Conservation (phyloP, 2,329 filamentous ascomycete species). For the Cordyceps cicadae region DNA sequence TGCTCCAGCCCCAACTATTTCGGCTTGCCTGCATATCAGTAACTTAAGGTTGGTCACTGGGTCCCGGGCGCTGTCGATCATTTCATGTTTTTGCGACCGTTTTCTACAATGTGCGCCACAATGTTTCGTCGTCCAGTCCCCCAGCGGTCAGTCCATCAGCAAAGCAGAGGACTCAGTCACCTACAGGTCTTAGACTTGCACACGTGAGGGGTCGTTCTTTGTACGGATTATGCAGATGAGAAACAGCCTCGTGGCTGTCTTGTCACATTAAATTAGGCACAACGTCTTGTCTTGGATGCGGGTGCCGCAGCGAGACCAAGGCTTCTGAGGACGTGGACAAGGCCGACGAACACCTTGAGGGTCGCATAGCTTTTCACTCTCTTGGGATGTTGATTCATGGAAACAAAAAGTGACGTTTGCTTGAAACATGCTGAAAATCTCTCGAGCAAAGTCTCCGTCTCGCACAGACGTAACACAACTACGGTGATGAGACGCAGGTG, state of each 20-base stretch:
- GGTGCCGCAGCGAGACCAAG: background rate
- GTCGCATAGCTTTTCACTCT: background rate
- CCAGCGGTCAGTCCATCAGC: background rate
- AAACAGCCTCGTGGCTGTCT: background rate
- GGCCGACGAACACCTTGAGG: background rate
- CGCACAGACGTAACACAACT: background rate
- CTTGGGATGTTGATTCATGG: too few species aligned
- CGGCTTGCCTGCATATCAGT: background rate
- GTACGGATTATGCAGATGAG: background rate
- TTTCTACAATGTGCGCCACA: background rate
- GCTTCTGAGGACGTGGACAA: background rate
- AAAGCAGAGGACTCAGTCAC: background rate
- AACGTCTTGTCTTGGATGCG: background rate
- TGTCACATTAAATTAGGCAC: background rate
- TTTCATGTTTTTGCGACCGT: background rate
- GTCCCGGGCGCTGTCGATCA: background rate
- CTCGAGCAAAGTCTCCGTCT: too few species aligned
- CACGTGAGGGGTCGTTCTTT: background rate
- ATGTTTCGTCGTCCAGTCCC: too few species aligned
- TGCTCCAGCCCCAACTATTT: background rate
- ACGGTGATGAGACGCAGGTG: background rate
- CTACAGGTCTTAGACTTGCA: background rate
- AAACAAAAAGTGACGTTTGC: too few species aligned
- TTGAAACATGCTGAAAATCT: too few species aligned
- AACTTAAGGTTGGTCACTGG: background rate